Evolutionary conservation across 169 alveolate species (phyloP).

Genomic region (Ichthyophthirius multifiliis): DNA sequence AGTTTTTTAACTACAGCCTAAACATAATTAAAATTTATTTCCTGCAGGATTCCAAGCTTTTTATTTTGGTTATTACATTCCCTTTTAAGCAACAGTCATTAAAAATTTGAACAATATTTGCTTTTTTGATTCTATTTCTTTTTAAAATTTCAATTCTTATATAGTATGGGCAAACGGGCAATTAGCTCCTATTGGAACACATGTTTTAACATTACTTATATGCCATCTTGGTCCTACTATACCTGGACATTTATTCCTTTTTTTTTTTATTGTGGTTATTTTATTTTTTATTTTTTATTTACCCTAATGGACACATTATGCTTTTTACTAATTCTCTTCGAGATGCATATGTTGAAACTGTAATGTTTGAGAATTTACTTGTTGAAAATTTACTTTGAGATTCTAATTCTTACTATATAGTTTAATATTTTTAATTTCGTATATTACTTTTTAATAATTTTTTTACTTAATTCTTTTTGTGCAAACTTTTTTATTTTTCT

Average conservation of each 20-base stretch:
- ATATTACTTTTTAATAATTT: no score
- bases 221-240: slow-evolving; percentile 3
- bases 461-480: no score
- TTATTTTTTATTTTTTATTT: no score
- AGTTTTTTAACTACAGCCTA: slow-evolving; percentile 1
- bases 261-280: no score
- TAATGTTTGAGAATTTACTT: background rate
- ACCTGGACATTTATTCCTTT: background rate
- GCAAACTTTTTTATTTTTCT: no score
- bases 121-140: background rate
- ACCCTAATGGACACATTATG: slow-evolving; percentile 7
- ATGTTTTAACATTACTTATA: background rate
- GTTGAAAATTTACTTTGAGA: background rate
- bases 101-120: background rate
- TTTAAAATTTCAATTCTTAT: background rate
- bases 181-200: slow-evolving; percentile 4
- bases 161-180: background rate
- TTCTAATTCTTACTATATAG: background rate
- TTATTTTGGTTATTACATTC: background rate
- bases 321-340: slow-evolving; percentile 1
- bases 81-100: background rate
- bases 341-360: background rate
- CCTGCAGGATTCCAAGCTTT: slow-evolving; percentile 11
- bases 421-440: no score
- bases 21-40: background rate